Base-by-base conservation (phyloP, 179 eudicot genomes). In the Beta macrorhiza region DNA sequence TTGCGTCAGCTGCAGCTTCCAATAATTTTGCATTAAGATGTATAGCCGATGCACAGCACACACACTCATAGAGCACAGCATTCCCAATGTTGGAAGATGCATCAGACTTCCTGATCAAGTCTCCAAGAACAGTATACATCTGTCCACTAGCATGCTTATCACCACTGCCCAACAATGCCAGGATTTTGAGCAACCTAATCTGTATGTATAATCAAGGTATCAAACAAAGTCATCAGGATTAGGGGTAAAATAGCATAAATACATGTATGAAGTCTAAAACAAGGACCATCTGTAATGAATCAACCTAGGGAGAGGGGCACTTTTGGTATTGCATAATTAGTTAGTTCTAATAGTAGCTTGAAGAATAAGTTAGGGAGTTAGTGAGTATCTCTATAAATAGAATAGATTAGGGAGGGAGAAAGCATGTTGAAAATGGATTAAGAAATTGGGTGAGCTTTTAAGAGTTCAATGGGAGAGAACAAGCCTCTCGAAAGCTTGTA, bases 91-190 rank as follows among this genome's bases (percentile, higher is more conserved):
- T 96, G 86, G 88, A 94, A 72, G 93, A 80, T 75, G 92, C 52
- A 78, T 96, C 97, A 82, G 92, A 85, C 87, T 91, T 96, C 84
- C 90, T 92, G 82, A 96, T 90, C 79, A 94, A 87, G 88, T 96
- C 99, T 32, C 93, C 89, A 13, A 96, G 89, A 79, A 96, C 95
- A 63, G 97, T 96, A 79, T 92, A 96, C 95, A 96, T 96, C 13
- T 91, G 94, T 76, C 87, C 99, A 86, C 98, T 96, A 62, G 97
- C 91, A 82, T 91, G 88, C 89, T 94, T 96, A 91, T 96, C 99
- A 83, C 98, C 98, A 84, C 83, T 85, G 63, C 98, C 99, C 82
- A 96, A 86, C 78, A 96, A 65, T 62, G 95, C 91, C 75, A 96
- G 87, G 85, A 94, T 91, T 88, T 96, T 96, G 86, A 96, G 91